Percentiles rank a stretch among this genome's conserved stretches.
phyloP scores from a whole-genome alignment of 495 filamentous ascomycete genomes.

The Xylaria venustula region DNA sequence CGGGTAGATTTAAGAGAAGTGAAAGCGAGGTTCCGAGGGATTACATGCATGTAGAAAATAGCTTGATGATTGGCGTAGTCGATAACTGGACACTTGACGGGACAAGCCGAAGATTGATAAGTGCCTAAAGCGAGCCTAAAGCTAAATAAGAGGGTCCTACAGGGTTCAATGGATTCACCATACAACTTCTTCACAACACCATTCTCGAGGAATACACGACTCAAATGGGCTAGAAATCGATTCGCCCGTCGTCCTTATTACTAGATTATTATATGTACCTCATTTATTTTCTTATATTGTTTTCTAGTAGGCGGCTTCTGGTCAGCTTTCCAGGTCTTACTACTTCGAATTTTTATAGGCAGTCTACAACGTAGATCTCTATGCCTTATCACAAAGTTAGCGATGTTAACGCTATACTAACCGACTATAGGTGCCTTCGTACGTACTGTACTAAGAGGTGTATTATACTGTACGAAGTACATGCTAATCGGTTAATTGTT shows the following conservation, averaged over 20 bases:
- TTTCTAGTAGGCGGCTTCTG: neutral
- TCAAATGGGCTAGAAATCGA: neutral
- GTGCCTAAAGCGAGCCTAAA: neutral
- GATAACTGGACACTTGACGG: no score
- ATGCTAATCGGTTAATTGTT: neutral
- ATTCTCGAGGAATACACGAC: neutral
- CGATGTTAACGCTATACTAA: neutral
- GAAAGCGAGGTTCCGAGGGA: slow-evolving; percentile 6
- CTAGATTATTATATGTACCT: neutral
- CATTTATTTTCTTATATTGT: neutral
- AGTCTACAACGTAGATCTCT: neutral
- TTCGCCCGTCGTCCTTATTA: neutral
- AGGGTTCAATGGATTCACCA: neutral
- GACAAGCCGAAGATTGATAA: neutral
- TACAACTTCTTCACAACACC: neutral
- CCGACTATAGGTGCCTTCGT: neutral
- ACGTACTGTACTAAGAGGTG: neutral
- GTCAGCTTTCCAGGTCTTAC: neutral
- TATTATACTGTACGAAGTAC: neutral
- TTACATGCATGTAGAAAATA: neutral
- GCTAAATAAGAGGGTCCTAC: neutral
- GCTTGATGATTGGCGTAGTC: neutral
- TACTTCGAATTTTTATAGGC: neutral
- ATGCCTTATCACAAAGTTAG: neutral
- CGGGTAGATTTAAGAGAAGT: neutral